Base-by-base conservation (phyloP, 2,329 filamentous ascomycete species). In the Neoscytalidium dimidiatum region DNA sequence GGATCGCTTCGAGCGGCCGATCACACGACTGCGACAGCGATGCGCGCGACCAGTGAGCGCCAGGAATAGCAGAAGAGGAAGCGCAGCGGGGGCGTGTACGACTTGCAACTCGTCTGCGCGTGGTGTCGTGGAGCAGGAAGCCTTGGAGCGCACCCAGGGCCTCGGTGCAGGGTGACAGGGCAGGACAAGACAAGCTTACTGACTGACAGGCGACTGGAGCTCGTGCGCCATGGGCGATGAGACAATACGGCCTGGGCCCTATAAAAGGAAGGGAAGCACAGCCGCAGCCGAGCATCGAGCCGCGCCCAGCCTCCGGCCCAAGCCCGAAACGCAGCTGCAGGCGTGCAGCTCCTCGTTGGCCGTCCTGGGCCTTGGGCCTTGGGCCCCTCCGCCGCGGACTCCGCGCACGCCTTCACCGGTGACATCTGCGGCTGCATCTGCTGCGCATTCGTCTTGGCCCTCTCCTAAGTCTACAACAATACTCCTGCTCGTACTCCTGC, bases 1-100 rank as follows among this genome's bases (percentile, higher is more conserved):
- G 61, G 49, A 56, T 62, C 58, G 58, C 58, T 62, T 62, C 14
- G 13, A 48, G 43, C 56, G 56, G 56, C 8, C 56, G 41, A 60
- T 60, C 56, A 60, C 56, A 60, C 56, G 56, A 46, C 56, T 14
- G n/a, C n/a, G 28, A 41, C 38, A 44, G 41, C 41, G 28, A 19
- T 14, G 26, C 26, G 56, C 28, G 56, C 56, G 28, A 46, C 38
- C 56, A 58, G 33, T 41, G n/a, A 46, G 19, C 17, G n/a, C 38
- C 56, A 46, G 35, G 41, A 46, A 46, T 44, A 60, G 26, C n/a
- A 19, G 38, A 23, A 57, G 52, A 6, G 28, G 56, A 7, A 17
- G 21, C 17, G 23, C 17, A 17, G 19, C 9, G 52, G 21, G 33
- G 52, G 31, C 41, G 13, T 46, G 53, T 44, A 28, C 56, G 41